Conservation (phyloP, 257 asterid genomes). For the Gardenia jasminoides region DNA sequence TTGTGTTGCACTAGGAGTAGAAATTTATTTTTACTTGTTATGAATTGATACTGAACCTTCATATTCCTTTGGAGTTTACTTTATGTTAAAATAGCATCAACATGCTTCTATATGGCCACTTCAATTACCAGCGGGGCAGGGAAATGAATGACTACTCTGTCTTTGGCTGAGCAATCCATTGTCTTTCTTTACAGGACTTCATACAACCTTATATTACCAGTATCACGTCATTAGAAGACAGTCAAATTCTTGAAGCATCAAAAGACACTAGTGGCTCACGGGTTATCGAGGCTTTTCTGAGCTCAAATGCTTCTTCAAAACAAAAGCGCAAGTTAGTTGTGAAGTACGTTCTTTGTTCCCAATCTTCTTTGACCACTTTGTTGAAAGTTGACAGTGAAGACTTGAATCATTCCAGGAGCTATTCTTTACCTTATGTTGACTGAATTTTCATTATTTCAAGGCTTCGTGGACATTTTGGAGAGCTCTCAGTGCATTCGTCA, state of each 20-base stretch:
- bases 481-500: slow-evolving; percentile 70
- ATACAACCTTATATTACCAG: slow-evolving; percentile 60
- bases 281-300: slow-evolving; percentile 85
- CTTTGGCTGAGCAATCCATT: not conserved
- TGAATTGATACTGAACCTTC: too few relatives aligned
- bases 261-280: slow-evolving; percentile 86
- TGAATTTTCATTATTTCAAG: slow-evolving; percentile 32
- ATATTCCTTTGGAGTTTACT: not conserved
- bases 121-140: not conserved
- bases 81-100: not conserved
- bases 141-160: not conserved
- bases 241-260: slow-evolving; percentile 58
- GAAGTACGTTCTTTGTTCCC: slow-evolving; percentile 55
- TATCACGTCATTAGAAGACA: slow-evolving; percentile 69
- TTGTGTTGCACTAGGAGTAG: too few relatives aligned
- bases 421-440: not conserved
- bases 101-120: not conserved
- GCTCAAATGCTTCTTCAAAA: slow-evolving; percentile 65
- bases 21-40: too few relatives aligned
- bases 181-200: slow-evolving; percentile 46
- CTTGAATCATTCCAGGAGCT: not conserved
- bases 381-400: not conserved
- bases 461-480: slow-evolving; percentile 89
- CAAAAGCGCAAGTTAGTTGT: slow-evolving; percentile 64
- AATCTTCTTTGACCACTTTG: slow-evolving; percentile 1